phyloP scores from a whole-genome alignment of 495 filamentous ascomycete species.

The Amphirosellinia nigrospora region DNA sequence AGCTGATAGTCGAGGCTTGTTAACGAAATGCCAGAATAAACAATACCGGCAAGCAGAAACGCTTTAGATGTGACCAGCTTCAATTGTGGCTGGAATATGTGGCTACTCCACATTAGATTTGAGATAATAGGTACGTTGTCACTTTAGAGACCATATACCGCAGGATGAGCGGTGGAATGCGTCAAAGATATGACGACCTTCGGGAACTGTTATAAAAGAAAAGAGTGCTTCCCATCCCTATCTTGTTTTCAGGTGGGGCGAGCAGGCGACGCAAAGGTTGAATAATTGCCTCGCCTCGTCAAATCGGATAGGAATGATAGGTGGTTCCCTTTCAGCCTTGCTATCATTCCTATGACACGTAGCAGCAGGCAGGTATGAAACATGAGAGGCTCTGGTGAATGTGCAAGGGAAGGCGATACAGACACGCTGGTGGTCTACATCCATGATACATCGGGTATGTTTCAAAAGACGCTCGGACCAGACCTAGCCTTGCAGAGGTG shows the following conservation, averaged over 20 bases:
- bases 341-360: neutral
- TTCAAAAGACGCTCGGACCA: neutral
- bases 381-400: neutral
- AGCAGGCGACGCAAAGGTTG: neutral
- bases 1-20: neutral
- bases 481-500: neutral
- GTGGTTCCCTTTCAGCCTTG: constrained; percentile 1
- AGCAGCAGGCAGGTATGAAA: neutral
- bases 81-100: neutral
- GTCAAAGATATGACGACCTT: neutral
- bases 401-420: neutral
- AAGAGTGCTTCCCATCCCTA: neutral
- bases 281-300: neutral
- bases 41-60: neutral
- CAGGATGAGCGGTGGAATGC: neutral
- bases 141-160: neutral
- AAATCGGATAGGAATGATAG: neutral
- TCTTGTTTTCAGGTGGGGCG: neutral
- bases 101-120: neutral
- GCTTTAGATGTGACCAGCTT: neutral
- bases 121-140: constrained; percentile 5
- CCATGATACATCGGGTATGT: too few species aligned
- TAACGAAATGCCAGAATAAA: neutral
- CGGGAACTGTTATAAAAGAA: neutral
- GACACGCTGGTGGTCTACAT: neutral